phyloP scores from a whole-genome alignment of 352 stramenopile species.

The Aphanomyces invadans region DNA sequence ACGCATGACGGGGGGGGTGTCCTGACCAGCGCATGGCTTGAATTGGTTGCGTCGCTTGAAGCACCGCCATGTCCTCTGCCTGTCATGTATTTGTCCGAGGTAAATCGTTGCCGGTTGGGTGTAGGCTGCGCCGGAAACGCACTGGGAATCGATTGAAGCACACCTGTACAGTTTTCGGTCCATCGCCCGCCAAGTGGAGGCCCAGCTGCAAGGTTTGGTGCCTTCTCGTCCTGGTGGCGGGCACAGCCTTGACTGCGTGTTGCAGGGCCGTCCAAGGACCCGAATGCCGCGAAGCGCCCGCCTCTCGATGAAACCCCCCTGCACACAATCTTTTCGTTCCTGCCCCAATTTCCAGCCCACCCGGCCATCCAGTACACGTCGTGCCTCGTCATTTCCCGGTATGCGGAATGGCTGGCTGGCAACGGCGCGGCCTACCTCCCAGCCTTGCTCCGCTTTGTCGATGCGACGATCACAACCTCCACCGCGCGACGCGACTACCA shows the following conservation, averaged over 20 bases:
- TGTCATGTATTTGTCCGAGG: too few relatives aligned
- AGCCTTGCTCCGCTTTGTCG: constrained; percentile 58
- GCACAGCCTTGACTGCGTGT: too few relatives aligned
- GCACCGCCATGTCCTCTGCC: too few relatives aligned
- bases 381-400: constrained; percentile 78
- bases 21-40: too few relatives aligned
- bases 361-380: constrained; percentile 79
- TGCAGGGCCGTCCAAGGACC: neutral
- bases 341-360: constrained; percentile 64
- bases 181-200: constrained; percentile 74
- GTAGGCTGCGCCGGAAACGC: constrained; percentile 27
- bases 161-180: constrained; percentile 79
- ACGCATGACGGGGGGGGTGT: too few relatives aligned
- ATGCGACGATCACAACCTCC: constrained; percentile 56
- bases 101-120: too few relatives aligned
- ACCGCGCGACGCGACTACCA: constrained; percentile 36
- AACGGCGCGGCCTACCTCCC: constrained; percentile 40
- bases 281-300: too few relatives aligned
- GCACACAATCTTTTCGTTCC: constrained; percentile 66
- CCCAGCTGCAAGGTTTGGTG: constrained; percentile 7
- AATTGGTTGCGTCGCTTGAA: too few relatives aligned
- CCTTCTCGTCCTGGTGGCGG: too few relatives aligned
- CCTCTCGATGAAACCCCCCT: constrained; percentile 35
- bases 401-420: constrained; percentile 49
- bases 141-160: constrained; percentile 72